Conservation (phyloP, 2,329 filamentous ascomycete genomes). For the Fusarium pilosicola region DNA sequence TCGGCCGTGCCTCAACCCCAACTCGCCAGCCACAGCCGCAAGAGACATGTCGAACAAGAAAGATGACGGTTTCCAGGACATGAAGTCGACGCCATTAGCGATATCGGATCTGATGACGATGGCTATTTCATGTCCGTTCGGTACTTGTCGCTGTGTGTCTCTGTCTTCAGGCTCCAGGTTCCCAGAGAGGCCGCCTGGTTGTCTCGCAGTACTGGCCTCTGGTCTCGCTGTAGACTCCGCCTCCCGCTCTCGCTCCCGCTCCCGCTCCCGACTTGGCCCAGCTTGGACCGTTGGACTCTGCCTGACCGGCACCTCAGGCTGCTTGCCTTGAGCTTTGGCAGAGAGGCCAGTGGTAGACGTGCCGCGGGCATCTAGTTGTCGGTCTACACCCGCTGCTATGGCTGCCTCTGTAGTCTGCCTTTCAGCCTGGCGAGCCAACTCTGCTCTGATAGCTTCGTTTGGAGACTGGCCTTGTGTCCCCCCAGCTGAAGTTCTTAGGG, state of each 20-base stretch:
- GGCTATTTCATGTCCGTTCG: not conserved
- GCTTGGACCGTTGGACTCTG: not conserved
- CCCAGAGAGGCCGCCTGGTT: not conserved
- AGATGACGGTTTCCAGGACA: not conserved
- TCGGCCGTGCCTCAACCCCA: not conserved
- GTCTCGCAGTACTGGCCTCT: not conserved
- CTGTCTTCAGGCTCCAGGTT: not conserved
- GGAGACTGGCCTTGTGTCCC: not conserved
- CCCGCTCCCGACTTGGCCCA: not conserved
- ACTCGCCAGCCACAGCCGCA: not conserved
- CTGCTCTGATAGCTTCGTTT: not conserved
- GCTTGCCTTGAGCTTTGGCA: not conserved
- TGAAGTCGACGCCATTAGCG: not conserved
- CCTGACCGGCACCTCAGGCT: not conserved
- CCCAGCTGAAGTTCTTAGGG: not conserved
- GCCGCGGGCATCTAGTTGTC: not conserved
- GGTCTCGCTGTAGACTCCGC: not conserved
- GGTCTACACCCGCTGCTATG: not conserved
- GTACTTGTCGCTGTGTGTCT: not conserved
- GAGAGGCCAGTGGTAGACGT: not conserved
- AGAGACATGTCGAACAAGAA: conserved; percentile 11
- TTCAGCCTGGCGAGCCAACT: not conserved
- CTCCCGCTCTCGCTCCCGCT: not conserved
- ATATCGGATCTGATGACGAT: not conserved
- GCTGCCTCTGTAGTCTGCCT: not conserved